Evolutionary conservation across 106 monocot genomes (phyloP), one percentile per base, ranked within the genome.

Genomic region (Dendrobium huoshanense): DNA sequence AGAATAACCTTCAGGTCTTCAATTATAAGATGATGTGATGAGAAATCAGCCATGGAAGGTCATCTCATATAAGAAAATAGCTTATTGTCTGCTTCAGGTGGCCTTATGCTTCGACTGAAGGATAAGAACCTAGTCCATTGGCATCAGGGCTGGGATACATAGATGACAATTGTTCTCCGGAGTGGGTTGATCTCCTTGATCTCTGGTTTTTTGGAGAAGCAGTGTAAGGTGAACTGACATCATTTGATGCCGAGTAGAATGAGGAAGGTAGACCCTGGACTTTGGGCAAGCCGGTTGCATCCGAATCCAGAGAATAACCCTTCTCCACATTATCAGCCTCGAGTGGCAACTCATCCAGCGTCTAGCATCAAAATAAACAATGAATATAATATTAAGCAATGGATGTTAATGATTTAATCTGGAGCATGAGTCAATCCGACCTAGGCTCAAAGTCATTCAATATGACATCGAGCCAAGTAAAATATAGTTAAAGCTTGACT

Each of bases 341-440:
- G 41, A 94, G 83, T 18, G 97, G 94, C 44, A 98, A 82, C 79
- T 98, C 94, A 73, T 98, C 94, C 82, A 94, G 80, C 47, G 94
- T 94, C 97, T 98, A 72, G 41, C 4, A 27, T 70, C 18, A 31
- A 77, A 70, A 70, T 70, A 70, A 70, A 22, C 0, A 5, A 70
- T 15, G 13, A 31, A 70, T 70, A 61, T 61, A 8, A 22, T n/a
- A 61, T 22, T 61, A 51, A 51, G 51, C 0, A 13, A 51, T 51
- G 10, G 2, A 10, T 11, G 15, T 16, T 51, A 13, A 51, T 51
- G 51, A 51, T 51, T 51, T 13, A 51, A 51, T 51, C 37, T 37
- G 2, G 37, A 37, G 37, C 37, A 37, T 37, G 37, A 37, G 37
- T 2, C 37, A 37, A 37, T 37, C 37, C 37, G 37, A 37, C 37